Evolutionary conservation across 2,329 filamentous ascomycete species (phyloP), one percentile per base, ranked within the genome.

Genomic region (Passalora sequoiae): DNA sequence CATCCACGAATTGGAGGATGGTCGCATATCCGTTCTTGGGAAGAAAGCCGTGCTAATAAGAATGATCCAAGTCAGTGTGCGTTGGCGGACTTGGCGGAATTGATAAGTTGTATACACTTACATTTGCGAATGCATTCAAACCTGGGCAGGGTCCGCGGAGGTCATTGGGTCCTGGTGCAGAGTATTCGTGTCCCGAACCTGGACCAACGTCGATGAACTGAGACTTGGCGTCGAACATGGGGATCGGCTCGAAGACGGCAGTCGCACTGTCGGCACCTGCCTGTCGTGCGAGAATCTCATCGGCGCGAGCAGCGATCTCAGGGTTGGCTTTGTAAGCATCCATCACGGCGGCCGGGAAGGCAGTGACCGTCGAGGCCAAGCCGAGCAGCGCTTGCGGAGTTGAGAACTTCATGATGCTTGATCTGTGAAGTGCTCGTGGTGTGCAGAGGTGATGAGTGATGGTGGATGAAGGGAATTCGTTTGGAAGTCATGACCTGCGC

Each of bases 21-120:
- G 60, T 62, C 3, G 54, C 61, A 28, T 60, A 57, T 13, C 61
- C 61, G 25, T 61, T 57, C 40, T 55, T 56, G 4, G 60, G 60
- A 2, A 63, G 47, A 40, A 61, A 62, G 12, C 24, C 24, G 24
- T 27, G 24, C 24, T 27, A 12, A 27, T 7, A 12, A 6, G 24
- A 27, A n/a, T n/a, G n/a, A n/a, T n/a, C n/a, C 24, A 27, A 12
- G 24, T 27, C 24, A 27, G 24, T 27, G n/a, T n/a, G n/a, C n/a
- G n/a, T n/a, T n/a, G n/a, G n/a, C n/a, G n/a, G n/a, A n/a, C n/a
- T n/a, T n/a, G n/a, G n/a, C n/a, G n/a, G n/a, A n/a, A n/a, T n/a
- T n/a, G n/a, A n/a, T n/a, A n/a, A 7, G 24, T 27, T 7, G 24
- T 12, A 27, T 6, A 7, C 12, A 12, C 24, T 27, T 27, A 27